These are phyloP conservation scores for Canna indica DNA, from an alignment of 176 grass and related monocot genomes.

Conservation along the genomic window DNA sequence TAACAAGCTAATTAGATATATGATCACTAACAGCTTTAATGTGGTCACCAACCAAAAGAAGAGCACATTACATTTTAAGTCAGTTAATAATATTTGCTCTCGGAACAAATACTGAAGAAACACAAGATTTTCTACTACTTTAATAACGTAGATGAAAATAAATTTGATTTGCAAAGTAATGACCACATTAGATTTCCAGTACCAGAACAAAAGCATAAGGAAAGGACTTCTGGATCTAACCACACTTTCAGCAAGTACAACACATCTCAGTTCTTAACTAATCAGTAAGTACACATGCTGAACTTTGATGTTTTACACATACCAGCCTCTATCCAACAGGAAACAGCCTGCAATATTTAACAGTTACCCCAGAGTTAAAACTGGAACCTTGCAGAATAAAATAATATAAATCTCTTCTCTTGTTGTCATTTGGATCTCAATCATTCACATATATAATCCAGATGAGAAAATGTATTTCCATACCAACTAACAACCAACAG, in stretches of 20 bases:
- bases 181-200: not conserved
- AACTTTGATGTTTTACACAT: not conserved
- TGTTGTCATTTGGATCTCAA: slow-evolving; percentile 26
- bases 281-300: slow-evolving; percentile 2
- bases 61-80: not conserved
- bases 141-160: not conserved
- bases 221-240: not conserved
- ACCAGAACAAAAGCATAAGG: not conserved
- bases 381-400: not conserved
- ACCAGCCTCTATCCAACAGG: slow-evolving; percentile 1
- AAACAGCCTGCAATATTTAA: not conserved
- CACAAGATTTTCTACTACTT: not conserved
- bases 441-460: slow-evolving; percentile 20
- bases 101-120: not conserved
- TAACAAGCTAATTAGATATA: not conserved
- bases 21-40: not conserved
- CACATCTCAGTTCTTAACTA: not conserved
- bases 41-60: not conserved
- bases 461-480: slow-evolving; percentile 3
- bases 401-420: not conserved
- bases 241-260: not conserved
- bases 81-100: not conserved
- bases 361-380: not conserved
- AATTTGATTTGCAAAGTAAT: not conserved
- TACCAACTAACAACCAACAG: slow-evolving; percentile 18